These are phyloP conservation scores for Amylostereum areolatum DNA, from an alignment of 1,284 basidiomycete genomes.

Conservation along the genomic window DNA sequence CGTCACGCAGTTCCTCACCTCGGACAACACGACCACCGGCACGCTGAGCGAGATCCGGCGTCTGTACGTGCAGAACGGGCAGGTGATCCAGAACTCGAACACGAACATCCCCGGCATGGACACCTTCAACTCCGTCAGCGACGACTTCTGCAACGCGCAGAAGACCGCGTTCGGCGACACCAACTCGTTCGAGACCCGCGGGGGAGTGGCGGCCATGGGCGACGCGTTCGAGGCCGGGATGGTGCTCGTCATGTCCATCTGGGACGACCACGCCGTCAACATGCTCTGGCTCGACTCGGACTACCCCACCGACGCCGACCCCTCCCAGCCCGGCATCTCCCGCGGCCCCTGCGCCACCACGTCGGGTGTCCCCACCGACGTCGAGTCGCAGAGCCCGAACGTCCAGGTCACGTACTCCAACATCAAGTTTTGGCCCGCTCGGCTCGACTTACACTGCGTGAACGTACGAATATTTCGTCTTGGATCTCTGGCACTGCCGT, in stretches of 20 bases:
- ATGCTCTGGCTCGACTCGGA: slow-evolving; percentile 36
- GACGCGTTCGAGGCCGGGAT: slow-evolving; percentile 39
- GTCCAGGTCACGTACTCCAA: slow-evolving; percentile 17
- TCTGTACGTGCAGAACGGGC: slow-evolving; percentile 46
- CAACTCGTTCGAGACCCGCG: slow-evolving; percentile 39
- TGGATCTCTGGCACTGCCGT: too few relatives aligned
- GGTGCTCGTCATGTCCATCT: slow-evolving; percentile 48
- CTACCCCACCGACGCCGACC: slow-evolving; percentile 25
- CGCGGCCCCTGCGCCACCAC: slow-evolving; percentile 31
- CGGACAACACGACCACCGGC: slow-evolving; percentile 37
- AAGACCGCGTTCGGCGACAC: slow-evolving; percentile 34
- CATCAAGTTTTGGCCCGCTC: slow-evolving; percentile 30
- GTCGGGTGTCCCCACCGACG: slow-evolving; percentile 26
- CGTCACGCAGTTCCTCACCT: slow-evolving; percentile 50
- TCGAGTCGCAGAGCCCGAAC: slow-evolving; percentile 19
- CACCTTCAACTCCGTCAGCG: slow-evolving; percentile 29
- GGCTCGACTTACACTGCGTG: slow-evolving; percentile 27
- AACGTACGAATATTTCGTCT: too few relatives aligned
- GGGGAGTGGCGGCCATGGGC: slow-evolving; percentile 40
- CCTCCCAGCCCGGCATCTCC: slow-evolving; percentile 27
- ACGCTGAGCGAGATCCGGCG: slow-evolving; percentile 46
- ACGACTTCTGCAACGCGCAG: slow-evolving; percentile 29
- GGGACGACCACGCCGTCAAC: slow-evolving; percentile 31
- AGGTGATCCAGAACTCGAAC: slow-evolving; percentile 42
- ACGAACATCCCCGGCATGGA: slow-evolving; percentile 36